phyloP scores from a whole-genome alignment of 1,139 yeast species.

The Kodamaea derodonti region DNA sequence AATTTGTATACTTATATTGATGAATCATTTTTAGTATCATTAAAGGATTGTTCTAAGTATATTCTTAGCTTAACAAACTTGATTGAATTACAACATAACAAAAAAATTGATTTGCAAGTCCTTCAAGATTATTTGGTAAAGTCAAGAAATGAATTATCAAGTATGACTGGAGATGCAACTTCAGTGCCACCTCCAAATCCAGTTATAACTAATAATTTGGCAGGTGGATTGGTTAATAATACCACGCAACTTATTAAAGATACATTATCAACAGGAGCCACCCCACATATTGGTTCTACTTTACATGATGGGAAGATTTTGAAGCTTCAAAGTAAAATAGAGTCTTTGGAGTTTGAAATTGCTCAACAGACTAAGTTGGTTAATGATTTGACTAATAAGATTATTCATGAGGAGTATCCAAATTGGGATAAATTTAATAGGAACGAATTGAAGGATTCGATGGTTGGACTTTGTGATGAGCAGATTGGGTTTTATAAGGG shows the following conservation, averaged over 20 bases:
- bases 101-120: constrained; percentile 86
- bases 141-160: constrained; percentile 65
- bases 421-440: constrained; percentile 81
- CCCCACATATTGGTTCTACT: constrained; percentile 39
- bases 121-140: constrained; percentile 73
- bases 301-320: constrained; percentile 33
- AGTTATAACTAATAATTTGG: constrained; percentile 17
- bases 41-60: constrained; percentile 86
- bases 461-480: constrained; percentile 68
- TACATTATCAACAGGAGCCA: constrained; percentile 44
- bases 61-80: constrained; percentile 70
- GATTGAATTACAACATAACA: constrained; percentile 83
- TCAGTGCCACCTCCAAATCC: constrained; percentile 33
- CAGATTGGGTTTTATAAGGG: constrained; percentile 73
- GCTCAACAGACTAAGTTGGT: constrained; percentile 46
- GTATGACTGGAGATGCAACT: constrained; percentile 7
- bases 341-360: constrained; percentile 50
- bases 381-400: constrained; percentile 60
- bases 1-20: constrained; percentile 60
- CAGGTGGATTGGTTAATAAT: constrained; percentile 38
- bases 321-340: constrained; percentile 31
- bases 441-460: constrained; percentile 66
- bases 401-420: constrained; percentile 76
- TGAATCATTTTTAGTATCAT: constrained; percentile 73
- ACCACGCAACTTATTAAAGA: constrained; percentile 46